phyloP scores from a whole-genome alignment of 371 early-diverging fungal species.

The Zopfochytrium polystomum region DNA sequence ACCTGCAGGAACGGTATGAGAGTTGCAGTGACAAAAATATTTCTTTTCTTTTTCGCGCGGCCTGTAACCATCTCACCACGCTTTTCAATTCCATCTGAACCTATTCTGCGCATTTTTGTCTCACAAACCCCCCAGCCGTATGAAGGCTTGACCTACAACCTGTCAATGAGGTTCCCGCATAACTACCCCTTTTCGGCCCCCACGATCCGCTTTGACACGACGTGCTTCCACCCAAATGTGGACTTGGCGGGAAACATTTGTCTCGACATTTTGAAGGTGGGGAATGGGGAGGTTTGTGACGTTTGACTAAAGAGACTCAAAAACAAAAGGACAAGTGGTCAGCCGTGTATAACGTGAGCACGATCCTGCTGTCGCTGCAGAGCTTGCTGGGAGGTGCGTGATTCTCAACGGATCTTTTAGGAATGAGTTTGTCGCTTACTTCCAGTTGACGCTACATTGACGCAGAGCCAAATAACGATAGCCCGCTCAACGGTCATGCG shows the following conservation, averaged over 20 bases:
- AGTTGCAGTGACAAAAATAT: background rate
- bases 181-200: slow-evolving; percentile 67
- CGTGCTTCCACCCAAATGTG: slow-evolving; percentile 68
- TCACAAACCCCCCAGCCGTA: slow-evolving; percentile 50
- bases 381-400: slow-evolving; percentile 54
- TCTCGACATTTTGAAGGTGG: slow-evolving; percentile 63
- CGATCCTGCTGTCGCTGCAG: slow-evolving; percentile 63
- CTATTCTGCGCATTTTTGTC: too few relatives aligned
- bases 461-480: slow-evolving; percentile 62
- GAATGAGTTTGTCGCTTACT: slow-evolving; percentile 7
- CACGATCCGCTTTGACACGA: slow-evolving; percentile 56
- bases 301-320: background rate
- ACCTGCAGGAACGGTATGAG: slow-evolving; percentile 44
- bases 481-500: slow-evolving; percentile 60
- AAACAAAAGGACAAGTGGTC: slow-evolving; percentile 62
- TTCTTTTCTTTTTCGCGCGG: background rate
- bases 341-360: slow-evolving; percentile 67
- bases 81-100: too few relatives aligned
- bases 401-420: background rate
- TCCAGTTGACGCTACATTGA: background rate
- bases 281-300: background rate
- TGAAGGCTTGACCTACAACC: slow-evolving; percentile 60
- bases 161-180: slow-evolving; percentile 56
- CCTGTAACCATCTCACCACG: too few relatives aligned
- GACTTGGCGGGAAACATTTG: slow-evolving; percentile 64